phyloP scores from a whole-genome alignment of 768 basidiomycete species.

The Tubosaeta sp. region DNA sequence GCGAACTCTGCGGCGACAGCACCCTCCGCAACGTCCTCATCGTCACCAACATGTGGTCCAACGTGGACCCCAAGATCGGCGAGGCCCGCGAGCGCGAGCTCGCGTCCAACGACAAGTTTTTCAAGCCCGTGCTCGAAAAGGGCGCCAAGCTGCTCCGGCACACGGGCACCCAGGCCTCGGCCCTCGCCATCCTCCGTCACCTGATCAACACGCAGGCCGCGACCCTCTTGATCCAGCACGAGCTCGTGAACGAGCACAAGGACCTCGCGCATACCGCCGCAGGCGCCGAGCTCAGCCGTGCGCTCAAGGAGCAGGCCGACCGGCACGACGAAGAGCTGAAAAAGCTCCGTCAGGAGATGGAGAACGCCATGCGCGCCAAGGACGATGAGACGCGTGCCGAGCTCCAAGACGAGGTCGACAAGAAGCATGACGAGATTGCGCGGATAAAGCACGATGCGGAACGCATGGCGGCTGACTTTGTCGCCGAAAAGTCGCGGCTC shows the following conservation, averaged over 20 bases:
- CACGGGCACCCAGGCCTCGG: slow-evolving; percentile 36
- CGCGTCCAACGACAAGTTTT: slow-evolving; percentile 39
- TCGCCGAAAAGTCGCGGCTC: slow-evolving; percentile 34
- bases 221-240: slow-evolving; percentile 50
- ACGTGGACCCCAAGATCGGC: slow-evolving; percentile 36
- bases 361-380: slow-evolving; percentile 39
- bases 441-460: slow-evolving; percentile 38
- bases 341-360: slow-evolving; percentile 44
- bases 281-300: slow-evolving; percentile 48
- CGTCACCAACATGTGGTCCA: slow-evolving; percentile 53
- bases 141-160: slow-evolving; percentile 45
- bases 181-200: slow-evolving; percentile 38
- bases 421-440: slow-evolving; percentile 41
- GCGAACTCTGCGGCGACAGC: slow-evolving; percentile 48
- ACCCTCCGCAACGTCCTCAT: slow-evolving; percentile 49
- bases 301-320: slow-evolving; percentile 43
- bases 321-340: slow-evolving; percentile 47
- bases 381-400: slow-evolving; percentile 46
- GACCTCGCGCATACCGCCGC: slow-evolving; percentile 50
- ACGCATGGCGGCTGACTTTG: slow-evolving; percentile 38
- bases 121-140: slow-evolving; percentile 48
- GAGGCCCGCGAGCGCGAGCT: slow-evolving; percentile 46
- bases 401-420: slow-evolving; percentile 41
- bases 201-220: slow-evolving; percentile 39
- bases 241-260: slow-evolving; percentile 48